Evolutionary conservation across 352 stramenopile genomes (phyloP).

Genomic region (Halophytophthora polymorphica): DNA sequence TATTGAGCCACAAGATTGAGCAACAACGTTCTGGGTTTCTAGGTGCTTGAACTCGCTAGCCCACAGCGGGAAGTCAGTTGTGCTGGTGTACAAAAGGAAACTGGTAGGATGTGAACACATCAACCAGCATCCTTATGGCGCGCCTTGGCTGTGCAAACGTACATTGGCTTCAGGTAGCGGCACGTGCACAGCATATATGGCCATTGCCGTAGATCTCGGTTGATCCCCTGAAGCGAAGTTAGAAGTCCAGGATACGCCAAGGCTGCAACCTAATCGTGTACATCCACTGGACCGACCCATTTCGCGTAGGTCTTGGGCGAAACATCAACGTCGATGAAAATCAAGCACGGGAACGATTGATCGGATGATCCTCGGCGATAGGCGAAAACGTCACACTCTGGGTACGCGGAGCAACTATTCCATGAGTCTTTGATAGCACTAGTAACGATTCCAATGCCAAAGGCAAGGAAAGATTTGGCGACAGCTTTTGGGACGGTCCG

Average conservation of each 20-base stretch:
- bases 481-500: conserved; percentile 1
- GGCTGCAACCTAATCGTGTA: conserved; percentile 3
- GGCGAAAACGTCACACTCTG: conserved; percentile 7
- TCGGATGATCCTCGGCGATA: conserved; percentile 2
- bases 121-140: neutral
- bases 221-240: conserved; percentile 23
- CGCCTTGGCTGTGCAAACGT: neutral
- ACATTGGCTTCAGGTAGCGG: conserved; percentile 15
- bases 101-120: neutral
- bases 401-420: neutral
- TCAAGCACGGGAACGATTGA: conserved; percentile 13
- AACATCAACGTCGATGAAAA: conserved; percentile 17
- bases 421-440: neutral
- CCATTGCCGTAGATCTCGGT: conserved; percentile 10
- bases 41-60: conserved; percentile 9
- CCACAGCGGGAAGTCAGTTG: conserved; percentile 11
- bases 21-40: conserved; percentile 16
- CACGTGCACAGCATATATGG: conserved; percentile 14
- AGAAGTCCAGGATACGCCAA: conserved; percentile 16
- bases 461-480: neutral
- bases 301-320: conserved; percentile 16
- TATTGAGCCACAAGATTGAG: neutral
- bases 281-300: conserved; percentile 11
- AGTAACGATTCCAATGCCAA: neutral
- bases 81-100: conserved; percentile 15